Evolutionary conservation across 345 rosid species (phyloP).

Genomic region (Populus tremula): DNA sequence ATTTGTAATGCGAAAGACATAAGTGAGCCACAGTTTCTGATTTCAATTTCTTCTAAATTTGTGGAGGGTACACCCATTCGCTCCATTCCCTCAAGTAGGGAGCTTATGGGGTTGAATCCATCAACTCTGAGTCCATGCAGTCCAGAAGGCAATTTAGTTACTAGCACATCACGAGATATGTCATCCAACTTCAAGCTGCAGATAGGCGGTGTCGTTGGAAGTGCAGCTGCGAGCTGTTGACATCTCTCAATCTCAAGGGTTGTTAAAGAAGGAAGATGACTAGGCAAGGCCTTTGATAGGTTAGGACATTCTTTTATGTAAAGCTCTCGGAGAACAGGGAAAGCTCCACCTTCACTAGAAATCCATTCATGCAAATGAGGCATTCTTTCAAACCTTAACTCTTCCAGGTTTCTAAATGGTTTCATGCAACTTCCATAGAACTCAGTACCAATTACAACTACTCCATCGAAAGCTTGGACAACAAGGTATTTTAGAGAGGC

Average conservation of each 20-base stretch:
- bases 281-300: neutral
- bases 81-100: neutral
- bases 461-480: neutral
- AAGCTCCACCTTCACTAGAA: neutral
- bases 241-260: constrained; percentile 6
- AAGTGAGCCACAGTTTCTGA: neutral
- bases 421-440: neutral
- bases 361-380: constrained; percentile 5
- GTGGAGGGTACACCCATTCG: neutral
- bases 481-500: neutral
- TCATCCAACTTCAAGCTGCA: neutral
- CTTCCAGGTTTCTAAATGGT: neutral
- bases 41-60: neutral
- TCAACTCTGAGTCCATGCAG: constrained; percentile 1
- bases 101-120: neutral
- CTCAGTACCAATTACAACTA: neutral
- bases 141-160: constrained; percentile 1
- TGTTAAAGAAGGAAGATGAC: constrained; percentile 6
- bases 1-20: neutral
- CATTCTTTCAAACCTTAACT: neutral
- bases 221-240: neutral
- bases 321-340: constrained; percentile 4
- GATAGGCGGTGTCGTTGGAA: neutral
- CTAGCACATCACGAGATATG: neutral
- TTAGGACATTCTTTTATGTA: neutral